These are phyloP conservation scores for Colletotrichum agaves DNA, from an alignment of 2,329 filamentous ascomycete genomes.

Conservation along the genomic window DNA sequence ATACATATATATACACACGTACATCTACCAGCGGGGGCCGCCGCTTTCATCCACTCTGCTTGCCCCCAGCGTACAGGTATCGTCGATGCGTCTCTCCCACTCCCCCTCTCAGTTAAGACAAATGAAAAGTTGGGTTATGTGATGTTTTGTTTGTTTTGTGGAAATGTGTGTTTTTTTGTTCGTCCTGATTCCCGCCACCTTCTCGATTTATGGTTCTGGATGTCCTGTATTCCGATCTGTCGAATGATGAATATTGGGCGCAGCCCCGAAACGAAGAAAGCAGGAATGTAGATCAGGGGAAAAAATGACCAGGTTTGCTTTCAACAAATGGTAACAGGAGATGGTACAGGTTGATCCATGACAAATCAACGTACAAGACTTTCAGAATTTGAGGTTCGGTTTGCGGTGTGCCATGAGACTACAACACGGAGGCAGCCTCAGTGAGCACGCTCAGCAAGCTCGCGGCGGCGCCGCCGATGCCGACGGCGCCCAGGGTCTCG, in stretches of 20 bases:
- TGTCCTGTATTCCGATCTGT: slow-evolving; percentile 26
- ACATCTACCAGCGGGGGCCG: neutral
- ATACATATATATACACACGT: neutral
- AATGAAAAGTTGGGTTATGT: neutral
- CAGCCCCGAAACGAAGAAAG: slow-evolving; percentile 6
- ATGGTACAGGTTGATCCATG: neutral
- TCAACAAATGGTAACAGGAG: neutral
- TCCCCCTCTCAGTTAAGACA: neutral
- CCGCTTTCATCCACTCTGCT: neutral
- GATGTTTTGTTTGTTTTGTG: too few species aligned
- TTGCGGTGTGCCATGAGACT: neutral
- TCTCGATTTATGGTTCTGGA: too few species aligned
- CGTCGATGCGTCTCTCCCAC: neutral
- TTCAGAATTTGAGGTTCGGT: neutral
- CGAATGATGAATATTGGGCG: slow-evolving; percentile 13
- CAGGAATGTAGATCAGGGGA: neutral
- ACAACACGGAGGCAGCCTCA: slow-evolving; percentile 60
- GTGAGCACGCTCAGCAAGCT: slow-evolving; percentile 67
- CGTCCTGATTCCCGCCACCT: neutral
- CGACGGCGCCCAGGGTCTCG: slow-evolving; percentile 66
- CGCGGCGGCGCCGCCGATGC: slow-evolving; percentile 69
- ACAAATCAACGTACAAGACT: neutral
- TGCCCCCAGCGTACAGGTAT: slow-evolving; percentile 11
- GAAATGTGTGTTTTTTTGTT: neutral
- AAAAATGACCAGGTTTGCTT: neutral